Base-by-base conservation (phyloP, 768 basidiomycete genomes). In the Termitomyces sp. region DNA sequence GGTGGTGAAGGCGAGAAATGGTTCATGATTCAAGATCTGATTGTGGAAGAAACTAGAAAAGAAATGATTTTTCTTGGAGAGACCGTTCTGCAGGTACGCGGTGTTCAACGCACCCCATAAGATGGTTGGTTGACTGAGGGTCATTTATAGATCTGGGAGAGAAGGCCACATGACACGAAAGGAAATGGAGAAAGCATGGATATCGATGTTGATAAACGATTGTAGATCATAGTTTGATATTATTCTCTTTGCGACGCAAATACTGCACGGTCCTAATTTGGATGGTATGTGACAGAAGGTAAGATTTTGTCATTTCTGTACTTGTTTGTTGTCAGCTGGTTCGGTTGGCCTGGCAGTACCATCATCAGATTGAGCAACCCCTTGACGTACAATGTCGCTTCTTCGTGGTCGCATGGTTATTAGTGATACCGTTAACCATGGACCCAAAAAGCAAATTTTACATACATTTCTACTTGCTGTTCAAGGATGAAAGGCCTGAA, bases 1-100 rank as follows among this genome's bases (percentile, higher is more conserved):
- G 89, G 88, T 16, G 90, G 88, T 39, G 91, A 95, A 64, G 82
- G 79, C 54, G 96, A 98, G 74, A 93, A 90, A 71, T 98, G 97
- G 97, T 91, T 92, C 73, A 89, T 94, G 78, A 89, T 98, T 54
- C 94, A 98, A 74, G 96, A 99, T 77, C 80, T 99, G 60, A 91
- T 96, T 63, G 96, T 99, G 11, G 91, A 94, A 71, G 96, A 98
- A 70, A 91, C 93, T n/a, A 81, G 94, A 61, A 94, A 92, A 74
- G 94, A 97, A 71, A 95, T 99, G 93, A 96, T 99, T 57, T 95
- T 97, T 72, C 78, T 99, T 39, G 96, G 96, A 32, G 97, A 98
- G 74, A 93, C 91, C n/a, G 90, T 96, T 36, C 78, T 99, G 55
- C 97, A 99, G 84, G 95, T 95, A 63, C 48, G 60, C 18, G 61